Evolutionary conservation across 2,329 filamentous ascomycete species (phyloP), one percentile per base, ranked within the genome.

Genomic region (Rhynchosporium secalis): DNA sequence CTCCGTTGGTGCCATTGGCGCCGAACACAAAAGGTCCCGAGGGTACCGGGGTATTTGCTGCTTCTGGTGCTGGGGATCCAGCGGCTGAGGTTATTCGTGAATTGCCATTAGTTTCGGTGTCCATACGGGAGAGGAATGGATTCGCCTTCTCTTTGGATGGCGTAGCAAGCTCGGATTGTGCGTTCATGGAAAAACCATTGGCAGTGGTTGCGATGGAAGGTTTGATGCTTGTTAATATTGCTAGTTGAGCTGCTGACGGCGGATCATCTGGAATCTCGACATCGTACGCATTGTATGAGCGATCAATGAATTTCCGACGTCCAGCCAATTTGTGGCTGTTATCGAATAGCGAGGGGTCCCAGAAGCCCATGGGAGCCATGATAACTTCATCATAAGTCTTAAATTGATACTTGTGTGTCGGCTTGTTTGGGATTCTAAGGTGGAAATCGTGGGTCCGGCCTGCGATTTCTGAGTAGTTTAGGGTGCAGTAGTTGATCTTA

Each of bases 341-440:
- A 73, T 96, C 91, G 69, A 98, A 96, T 60, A 97, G 89, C 2
- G 84, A 80, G 0, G 95, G 94, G 64, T 94, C 90, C 75, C 96
- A 97, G 71, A 93, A 90, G n/a, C 92, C 93, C 88, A 96, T 92
- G 0, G 93, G 90, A 0, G 95, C 90, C n/a, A 99, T 82, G 69
- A 96, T 91, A 28, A 96, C 90, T 75, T 98, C 95, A 69, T 99
- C 95, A 72, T 98, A 99, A 0, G 91, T 93, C 80, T 98, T 98
- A 82, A 97, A 98, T 46, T 87, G 86, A 76, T 96, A 98, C 76
- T 96, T 97, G 66, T 88, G 85, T 1, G 95, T 99, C 57, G 95
- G 89, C 73, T 96, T 88, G 58, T 92, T 92, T 1, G 91, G 89
- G 9, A 91, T 90, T 33, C 95, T 89, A 15, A 99, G 84, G 75